These are phyloP conservation scores for Marasmius fiardii DNA, from an alignment of 1,284 basidiomycete species.

Conservation along the genomic window DNA sequence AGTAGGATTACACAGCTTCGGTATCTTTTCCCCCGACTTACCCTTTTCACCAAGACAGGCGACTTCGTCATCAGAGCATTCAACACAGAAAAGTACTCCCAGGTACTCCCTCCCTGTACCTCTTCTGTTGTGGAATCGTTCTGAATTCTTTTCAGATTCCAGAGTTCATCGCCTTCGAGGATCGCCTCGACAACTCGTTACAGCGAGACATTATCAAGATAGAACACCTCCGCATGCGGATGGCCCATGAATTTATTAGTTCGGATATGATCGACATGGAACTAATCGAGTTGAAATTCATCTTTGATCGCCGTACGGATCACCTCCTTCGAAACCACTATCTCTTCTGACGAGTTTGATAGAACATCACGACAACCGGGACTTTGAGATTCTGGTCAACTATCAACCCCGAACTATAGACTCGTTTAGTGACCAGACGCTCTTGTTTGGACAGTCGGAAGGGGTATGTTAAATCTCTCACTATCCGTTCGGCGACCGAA, in stretches of 20 bases:
- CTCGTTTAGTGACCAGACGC: slow-evolving; percentile 62
- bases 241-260: slow-evolving; percentile 68
- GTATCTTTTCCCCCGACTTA: slow-evolving; percentile 11
- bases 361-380: slow-evolving; percentile 75
- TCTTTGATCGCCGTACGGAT: slow-evolving; percentile 69
- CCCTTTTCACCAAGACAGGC: slow-evolving; percentile 50
- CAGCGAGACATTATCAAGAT: slow-evolving; percentile 76
- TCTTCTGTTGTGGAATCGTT: too few relatives aligned
- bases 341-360: slow-evolving; percentile 9
- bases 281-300: slow-evolving; percentile 78
- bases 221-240: slow-evolving; percentile 78
- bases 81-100: slow-evolving; percentile 73
- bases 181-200: slow-evolving; percentile 74
- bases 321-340: slow-evolving; percentile 9
- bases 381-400: slow-evolving; percentile 73
- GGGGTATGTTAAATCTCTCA: slow-evolving; percentile 41
- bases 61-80: slow-evolving; percentile 80
- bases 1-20: slow-evolving; percentile 32
- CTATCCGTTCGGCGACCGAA: background rate
- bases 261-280: slow-evolving; percentile 75
- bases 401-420: slow-evolving; percentile 60
- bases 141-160: slow-evolving; percentile 53
- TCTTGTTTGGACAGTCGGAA: slow-evolving; percentile 57
- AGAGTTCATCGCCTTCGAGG: slow-evolving; percentile 77
- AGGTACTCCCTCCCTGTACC: slow-evolving; percentile 36